Evolutionary conservation across 164 flowering plant species (phyloP).

Genomic region (Nymphaea colorata): DNA sequence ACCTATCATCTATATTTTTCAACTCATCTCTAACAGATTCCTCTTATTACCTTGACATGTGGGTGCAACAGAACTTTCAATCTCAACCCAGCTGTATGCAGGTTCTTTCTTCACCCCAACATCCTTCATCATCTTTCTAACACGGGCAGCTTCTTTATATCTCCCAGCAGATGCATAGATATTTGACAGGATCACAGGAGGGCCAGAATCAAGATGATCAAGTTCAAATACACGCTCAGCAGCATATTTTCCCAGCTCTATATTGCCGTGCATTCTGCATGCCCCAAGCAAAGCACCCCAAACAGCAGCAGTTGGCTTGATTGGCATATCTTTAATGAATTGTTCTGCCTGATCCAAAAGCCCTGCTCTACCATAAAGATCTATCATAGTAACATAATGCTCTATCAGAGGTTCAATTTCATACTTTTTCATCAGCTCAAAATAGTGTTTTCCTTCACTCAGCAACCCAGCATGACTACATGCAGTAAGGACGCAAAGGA

Average conservation of each 20-base stretch:
- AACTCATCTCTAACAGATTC: slow-evolving; percentile 34
- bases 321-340: slow-evolving; percentile 44
- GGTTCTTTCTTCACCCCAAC: slow-evolving; percentile 56
- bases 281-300: slow-evolving; percentile 69
- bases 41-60: slow-evolving; percentile 26
- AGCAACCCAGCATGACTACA: slow-evolving; percentile 60
- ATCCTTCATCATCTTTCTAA: slow-evolving; percentile 45
- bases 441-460: slow-evolving; percentile 41
- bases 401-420: slow-evolving; percentile 29
- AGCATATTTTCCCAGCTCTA: slow-evolving; percentile 49
- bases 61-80: slow-evolving; percentile 47
- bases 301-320: slow-evolving; percentile 43
- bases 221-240: slow-evolving; percentile 55
- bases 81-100: slow-evolving; percentile 72
- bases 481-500: slow-evolving; percentile 58
- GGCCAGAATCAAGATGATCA: slow-evolving; percentile 53
- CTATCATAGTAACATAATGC: slow-evolving; percentile 58
- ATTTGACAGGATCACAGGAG: slow-evolving; percentile 44
- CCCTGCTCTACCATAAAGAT: slow-evolving; percentile 64
- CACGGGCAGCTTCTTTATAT: slow-evolving; percentile 42
- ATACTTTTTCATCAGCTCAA: slow-evolving; percentile 40
- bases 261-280: slow-evolving; percentile 54
- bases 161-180: slow-evolving; percentile 58
- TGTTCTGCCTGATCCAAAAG: slow-evolving; percentile 31
- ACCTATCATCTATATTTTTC: slow-evolving; percentile 38